A percentile compares a stretch with the other conserved stretches of the same genome.
Conservation (phyloP, 495 filamentous ascomycete genomes). For the Tuber magnatum region DNA sequence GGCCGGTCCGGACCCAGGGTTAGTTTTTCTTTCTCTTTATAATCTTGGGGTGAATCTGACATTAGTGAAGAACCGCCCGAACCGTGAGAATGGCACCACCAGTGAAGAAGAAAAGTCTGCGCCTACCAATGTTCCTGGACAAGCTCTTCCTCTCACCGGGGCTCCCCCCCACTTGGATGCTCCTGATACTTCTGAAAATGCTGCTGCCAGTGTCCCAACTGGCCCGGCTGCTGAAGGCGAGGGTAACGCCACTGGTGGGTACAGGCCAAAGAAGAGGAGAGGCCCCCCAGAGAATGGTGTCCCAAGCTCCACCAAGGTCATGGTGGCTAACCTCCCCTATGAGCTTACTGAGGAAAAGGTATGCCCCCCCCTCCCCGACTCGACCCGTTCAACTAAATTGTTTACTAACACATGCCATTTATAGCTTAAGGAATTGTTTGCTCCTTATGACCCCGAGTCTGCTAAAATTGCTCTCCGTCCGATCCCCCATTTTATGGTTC, state of each 20-base stretch:
- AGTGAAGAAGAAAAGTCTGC: slow-evolving; percentile 41
- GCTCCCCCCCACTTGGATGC: slow-evolving; percentile 54
- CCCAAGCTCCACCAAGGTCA: slow-evolving; percentile 98
- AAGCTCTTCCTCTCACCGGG: slow-evolving; percentile 53
- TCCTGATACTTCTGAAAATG: slow-evolving; percentile 48
- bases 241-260: slow-evolving; percentile 41
- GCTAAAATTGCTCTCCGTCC: slow-evolving; percentile 98
- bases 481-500: slow-evolving; percentile 99
- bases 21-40: slow-evolving; percentile 43
- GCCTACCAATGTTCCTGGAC: slow-evolving; percentile 50
- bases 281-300: slow-evolving; percentile 96
- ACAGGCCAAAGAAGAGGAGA: slow-evolving; percentile 52
- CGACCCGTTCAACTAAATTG: slow-evolving; percentile 9
- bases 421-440: slow-evolving; percentile 94
- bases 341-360: slow-evolving; percentile 97
- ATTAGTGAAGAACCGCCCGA: slow-evolving; percentile 35
- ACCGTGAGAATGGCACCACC: slow-evolving; percentile 33
- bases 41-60: slow-evolving; percentile 22
- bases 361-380: slow-evolving; percentile 37
- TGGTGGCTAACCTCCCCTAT: slow-evolving; percentile 98
- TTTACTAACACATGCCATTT: slow-evolving; percentile 15
- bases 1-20: slow-evolving; percentile 70
- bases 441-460: slow-evolving; percentile 75
- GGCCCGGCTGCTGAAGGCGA: slow-evolving; percentile 39
- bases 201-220: slow-evolving; percentile 43